Base-by-base conservation (phyloP, 1,284 basidiomycete genomes). In the Cerrena zonata region DNA sequence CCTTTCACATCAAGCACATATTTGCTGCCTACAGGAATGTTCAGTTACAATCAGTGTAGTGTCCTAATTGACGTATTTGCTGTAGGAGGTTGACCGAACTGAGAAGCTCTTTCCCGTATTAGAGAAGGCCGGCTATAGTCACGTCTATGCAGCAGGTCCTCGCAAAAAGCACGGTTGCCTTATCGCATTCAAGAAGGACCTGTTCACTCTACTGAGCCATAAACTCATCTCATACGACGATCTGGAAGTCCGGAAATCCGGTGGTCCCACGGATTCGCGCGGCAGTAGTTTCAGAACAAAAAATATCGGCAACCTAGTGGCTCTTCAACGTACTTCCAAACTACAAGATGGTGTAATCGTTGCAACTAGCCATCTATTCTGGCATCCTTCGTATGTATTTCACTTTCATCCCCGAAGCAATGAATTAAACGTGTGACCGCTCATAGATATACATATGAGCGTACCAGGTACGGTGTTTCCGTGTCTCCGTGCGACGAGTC, bases 361-460 rank as follows among this genome's bases (percentile, higher is more conserved):
- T 4, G 91, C 82, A 1, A 95, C 93, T 0, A 92, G 91, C 0
- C 92, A 88, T 72, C 75, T 87, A 4, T 97, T 98, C 69, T 97
- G 94, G 94, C 93, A 96, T 67, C 93, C 94, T 5, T 82, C 77
- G 86, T 90, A 65, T 57, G 77, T 71, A 22, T 42, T 11, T 38
- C 13, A 52, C 49, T 34, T 45, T 7, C 44, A 48, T 48, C 24
- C n/a, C n/a, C n/a, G n/a, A n/a, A n/a, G n/a, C n/a, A n/a, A n/a
- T n/a, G n/a, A n/a, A n/a, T n/a, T n/a, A n/a, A n/a, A n/a, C n/a
- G n/a, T n/a, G 18, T 21, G 21, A 24, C 27, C 21, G 21, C 12
- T 19, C 46, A 43, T 52, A 90, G 89, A 53, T 92, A 89, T 63
- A 79, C 81, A 0, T 98, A 97, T 65, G 95, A 99, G 69, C 79